These are phyloP conservation scores for Diplodia sapinea DNA, from an alignment of 2,329 filamentous ascomycete genomes.

Conservation along the genomic window DNA sequence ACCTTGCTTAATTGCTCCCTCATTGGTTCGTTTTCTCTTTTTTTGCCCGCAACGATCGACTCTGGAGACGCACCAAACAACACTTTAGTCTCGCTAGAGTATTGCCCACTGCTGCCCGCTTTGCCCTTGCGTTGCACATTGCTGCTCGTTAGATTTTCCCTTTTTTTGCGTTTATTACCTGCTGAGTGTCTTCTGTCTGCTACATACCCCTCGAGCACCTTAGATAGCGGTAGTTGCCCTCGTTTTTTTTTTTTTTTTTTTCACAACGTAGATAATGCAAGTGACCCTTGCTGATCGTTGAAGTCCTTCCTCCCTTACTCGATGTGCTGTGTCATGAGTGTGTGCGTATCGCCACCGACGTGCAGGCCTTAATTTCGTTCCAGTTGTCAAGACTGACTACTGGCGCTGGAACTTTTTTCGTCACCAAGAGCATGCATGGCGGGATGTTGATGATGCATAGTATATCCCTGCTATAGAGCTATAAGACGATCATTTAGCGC, in stretches of 20 bases:
- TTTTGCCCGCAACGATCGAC: neutral
- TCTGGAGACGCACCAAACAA: neutral
- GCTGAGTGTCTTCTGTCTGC: conserved; percentile 16
- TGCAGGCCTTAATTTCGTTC: neutral
- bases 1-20: conserved; percentile 9
- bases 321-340: neutral
- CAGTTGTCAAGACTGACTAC: neutral
- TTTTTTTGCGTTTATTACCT: neutral
- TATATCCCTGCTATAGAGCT: neutral
- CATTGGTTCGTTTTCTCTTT: neutral
- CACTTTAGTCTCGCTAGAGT: conserved; percentile 10
- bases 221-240: conserved; percentile 27
- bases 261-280: conserved; percentile 24
- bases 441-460: neutral
- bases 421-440: neutral
- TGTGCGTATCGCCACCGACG: neutral
- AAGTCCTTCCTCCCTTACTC: neutral
- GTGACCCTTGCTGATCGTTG: conserved; percentile 16
- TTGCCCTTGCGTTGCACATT: conserved; percentile 13
- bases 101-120: neutral
- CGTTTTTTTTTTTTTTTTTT: conserved; percentile 10
- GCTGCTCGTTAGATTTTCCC: conserved; percentile 3
- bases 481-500: neutral
- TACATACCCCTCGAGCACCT: conserved; percentile 29
- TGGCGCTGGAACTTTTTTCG: no score